Evolutionary conservation across 805 yeast genomes (phyloP), one percentile per base, ranked within the genome.

Genomic region (Metschnikowia reukaufii): DNA sequence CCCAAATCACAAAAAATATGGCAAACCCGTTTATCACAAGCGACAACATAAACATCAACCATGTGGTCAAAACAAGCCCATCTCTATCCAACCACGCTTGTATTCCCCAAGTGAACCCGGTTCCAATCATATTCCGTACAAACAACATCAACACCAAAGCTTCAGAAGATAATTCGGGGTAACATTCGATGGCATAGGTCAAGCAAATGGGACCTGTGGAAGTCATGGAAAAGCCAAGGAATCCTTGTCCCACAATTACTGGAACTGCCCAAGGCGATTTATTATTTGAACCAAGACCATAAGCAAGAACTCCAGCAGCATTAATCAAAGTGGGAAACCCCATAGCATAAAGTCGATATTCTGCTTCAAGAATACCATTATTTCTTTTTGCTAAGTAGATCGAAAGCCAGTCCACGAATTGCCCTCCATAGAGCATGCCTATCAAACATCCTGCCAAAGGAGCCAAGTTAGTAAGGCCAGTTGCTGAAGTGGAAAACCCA

Each of bases 221-320:
- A 41, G 81, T 77, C 47, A 79, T 64, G 51, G 79, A 72, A 33
- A 73, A 62, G 6, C 85, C 83, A 12, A 80, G 65, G 36, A 79
- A 58, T 2, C 84, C 87, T 52, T 79, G 67, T 1, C 84, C 85
- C 18, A 75, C 42, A 74, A 67, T 32, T 23, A 66, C 77, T 0
- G 76, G 68, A 2, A 79, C 78, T 43, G 79, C 68, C 86, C 87
- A 83, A 42, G 76, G 77, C 25, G 76, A 65, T 3, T 68, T 72
- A 42, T 75, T 73, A 39, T 75, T 74, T 0, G 86, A 83, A 10
- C 86, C 87, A 36, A 82, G 75, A 39, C 88, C 88, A 75, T 84
- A 81, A 13, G 84, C 66, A 49, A 82, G 72, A 47, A 81, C 64
- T 0, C 85, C 80, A n/a, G n/a, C n/a, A n/a, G n/a, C n/a, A n/a